Conservation (phyloP, 2,329 filamentous ascomycete genomes). For the Colletotrichum aenigma region DNA sequence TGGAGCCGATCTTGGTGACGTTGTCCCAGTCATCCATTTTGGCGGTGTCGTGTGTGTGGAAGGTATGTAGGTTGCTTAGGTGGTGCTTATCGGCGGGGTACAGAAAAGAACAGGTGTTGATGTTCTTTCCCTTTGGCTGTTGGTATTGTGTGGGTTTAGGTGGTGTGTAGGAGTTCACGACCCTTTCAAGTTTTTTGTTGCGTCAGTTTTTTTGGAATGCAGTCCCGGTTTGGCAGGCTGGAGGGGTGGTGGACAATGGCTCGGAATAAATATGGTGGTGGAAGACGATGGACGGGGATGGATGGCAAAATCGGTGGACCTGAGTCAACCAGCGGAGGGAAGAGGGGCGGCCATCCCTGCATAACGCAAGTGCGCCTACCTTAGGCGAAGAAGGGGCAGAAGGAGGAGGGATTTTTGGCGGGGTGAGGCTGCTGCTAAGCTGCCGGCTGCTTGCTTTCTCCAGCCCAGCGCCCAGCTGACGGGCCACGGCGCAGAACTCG, state of each 20-base stretch:
- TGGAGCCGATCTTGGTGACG: slow-evolving; percentile 93
- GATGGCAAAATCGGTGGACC: slow-evolving; percentile 23
- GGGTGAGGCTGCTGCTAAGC: neutral
- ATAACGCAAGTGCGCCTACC: neutral
- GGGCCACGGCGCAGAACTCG: neutral
- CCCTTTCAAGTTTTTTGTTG: neutral
- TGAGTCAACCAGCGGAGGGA: slow-evolving; percentile 35
- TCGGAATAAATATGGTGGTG: slow-evolving; percentile 15
- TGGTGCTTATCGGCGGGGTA: neutral
- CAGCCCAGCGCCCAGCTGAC: neutral
- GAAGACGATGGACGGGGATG: slow-evolving; percentile 32
- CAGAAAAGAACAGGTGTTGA: neutral
- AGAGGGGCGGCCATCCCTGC: slow-evolving; percentile 15
- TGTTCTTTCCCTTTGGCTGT: slow-evolving; percentile 3
- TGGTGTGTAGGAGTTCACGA: neutral
- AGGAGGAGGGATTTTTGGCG: neutral
- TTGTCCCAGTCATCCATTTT: slow-evolving; percentile 81
- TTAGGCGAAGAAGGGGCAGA: neutral
- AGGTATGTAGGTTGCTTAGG: neutral
- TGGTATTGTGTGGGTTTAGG: slow-evolving; percentile 15
- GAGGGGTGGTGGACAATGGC: neutral
- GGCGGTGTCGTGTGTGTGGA: slow-evolving; percentile 42
- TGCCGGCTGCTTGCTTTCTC: neutral
- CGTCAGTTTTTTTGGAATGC: slow-evolving; percentile 6
- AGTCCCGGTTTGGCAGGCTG: neutral